These are phyloP conservation scores for Epichloe glyceriae DNA, from an alignment of 2,329 filamentous ascomycete genomes.

Conservation along the genomic window DNA sequence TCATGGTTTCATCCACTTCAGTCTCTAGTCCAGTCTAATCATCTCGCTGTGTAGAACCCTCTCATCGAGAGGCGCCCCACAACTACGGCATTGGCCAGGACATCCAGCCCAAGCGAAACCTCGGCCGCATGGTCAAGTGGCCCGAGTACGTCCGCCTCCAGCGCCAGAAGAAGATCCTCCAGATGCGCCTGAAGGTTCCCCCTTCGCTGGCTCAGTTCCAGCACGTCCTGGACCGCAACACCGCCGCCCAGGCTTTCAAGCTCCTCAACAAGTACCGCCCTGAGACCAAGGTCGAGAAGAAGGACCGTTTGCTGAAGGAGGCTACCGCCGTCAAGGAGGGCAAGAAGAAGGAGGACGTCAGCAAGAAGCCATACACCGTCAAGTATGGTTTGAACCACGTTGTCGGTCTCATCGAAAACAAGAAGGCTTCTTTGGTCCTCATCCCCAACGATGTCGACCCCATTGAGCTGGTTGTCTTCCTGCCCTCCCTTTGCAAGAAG, in stretches of 20 bases:
- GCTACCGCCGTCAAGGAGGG: conserved; percentile 94
- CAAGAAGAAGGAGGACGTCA: conserved; percentile 99
- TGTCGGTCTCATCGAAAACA: conserved; percentile 94
- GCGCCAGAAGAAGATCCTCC: conserved; percentile 88
- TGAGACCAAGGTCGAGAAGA: conserved; percentile 99
- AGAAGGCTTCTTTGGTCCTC: conserved; percentile 96
- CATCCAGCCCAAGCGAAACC: conserved; percentile 92
- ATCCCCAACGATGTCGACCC: conserved; percentile 99
- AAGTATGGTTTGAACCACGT: conserved; percentile 99
- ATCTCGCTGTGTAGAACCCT: conserved; percentile 58
- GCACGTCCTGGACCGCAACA: conserved; percentile 92
- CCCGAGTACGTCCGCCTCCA: conserved; percentile 98
- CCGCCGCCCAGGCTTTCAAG: conserved; percentile 95
- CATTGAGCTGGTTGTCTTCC: conserved; percentile 98
- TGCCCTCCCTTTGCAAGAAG: conserved; percentile 98
- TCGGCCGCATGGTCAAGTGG: conserved; percentile 98
- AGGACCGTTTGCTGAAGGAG: conserved; percentile 97
- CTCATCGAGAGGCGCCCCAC: conserved; percentile 93
- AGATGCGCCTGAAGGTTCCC: conserved; percentile 96
- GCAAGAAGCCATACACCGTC: conserved; percentile 98
- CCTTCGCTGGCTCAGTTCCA: conserved; percentile 96
- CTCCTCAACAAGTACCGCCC: conserved; percentile 99
- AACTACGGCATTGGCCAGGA: conserved; percentile 99
- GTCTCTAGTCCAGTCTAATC: background rate
- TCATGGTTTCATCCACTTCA: background rate